These are phyloP conservation scores for Kernera saxatilis DNA, from an alignment of 345 rosid genomes.

Conservation along the genomic window DNA sequence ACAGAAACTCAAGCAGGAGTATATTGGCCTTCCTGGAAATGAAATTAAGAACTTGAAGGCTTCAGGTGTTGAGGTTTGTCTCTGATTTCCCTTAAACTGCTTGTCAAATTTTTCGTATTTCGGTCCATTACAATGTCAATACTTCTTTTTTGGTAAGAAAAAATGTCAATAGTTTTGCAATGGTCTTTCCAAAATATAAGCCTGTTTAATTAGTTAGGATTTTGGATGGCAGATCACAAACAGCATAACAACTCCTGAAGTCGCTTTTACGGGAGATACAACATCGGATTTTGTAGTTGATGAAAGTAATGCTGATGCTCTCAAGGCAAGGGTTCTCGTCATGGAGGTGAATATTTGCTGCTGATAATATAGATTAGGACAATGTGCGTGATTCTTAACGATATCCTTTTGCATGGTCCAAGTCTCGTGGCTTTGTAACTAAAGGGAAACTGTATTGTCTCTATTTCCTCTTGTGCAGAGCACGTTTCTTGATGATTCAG, in stretches of 20 bases:
- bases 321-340: constrained; percentile 78
- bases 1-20: constrained; percentile 77
- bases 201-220: constrained; percentile 1
- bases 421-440: neutral
- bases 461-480: constrained; percentile 41
- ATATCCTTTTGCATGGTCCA: neutral
- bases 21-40: constrained; percentile 57
- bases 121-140: neutral
- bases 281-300: constrained; percentile 69
- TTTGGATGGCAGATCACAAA: constrained; percentile 61
- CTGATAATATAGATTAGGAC: constrained; percentile 2
- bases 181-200: neutral
- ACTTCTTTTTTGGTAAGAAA: no score
- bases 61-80: constrained; percentile 78
- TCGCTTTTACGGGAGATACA: constrained; percentile 97
- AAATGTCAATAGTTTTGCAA: neutral
- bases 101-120: neutral
- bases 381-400: neutral
- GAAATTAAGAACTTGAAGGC: constrained; percentile 75
- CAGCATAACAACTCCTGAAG: constrained; percentile 59
- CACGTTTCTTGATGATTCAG: constrained; percentile 66
- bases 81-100: neutral
- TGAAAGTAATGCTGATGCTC: constrained; percentile 55
- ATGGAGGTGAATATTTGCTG: constrained; percentile 61
- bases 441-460: neutral